Conservation (phyloP, 31 red algal genomes). For the Asparagopsis taxiformis region DNA sequence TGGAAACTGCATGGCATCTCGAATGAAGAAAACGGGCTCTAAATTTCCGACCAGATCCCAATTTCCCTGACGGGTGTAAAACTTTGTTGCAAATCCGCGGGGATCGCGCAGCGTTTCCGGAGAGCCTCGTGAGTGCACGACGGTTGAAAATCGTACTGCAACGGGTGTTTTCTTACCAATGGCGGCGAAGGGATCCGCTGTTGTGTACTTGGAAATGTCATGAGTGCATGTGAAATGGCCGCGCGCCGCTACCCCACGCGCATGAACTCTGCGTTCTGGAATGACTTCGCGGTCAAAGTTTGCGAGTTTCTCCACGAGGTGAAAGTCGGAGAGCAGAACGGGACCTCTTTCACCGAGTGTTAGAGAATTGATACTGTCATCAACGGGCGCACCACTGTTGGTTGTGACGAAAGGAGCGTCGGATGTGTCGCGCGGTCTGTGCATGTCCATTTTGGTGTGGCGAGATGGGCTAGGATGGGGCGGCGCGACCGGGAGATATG, state of each 20-base stretch:
- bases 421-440: slow-evolving; percentile 74
- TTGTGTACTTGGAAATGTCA: slow-evolving; percentile 82
- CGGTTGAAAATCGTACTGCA: slow-evolving; percentile 96
- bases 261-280: slow-evolving; percentile 95
- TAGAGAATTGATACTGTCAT: slow-evolving; percentile 82
- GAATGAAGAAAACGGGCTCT: slow-evolving; percentile 98
- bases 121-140: slow-evolving; percentile 91
- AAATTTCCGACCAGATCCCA: slow-evolving; percentile 98
- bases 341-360: slow-evolving; percentile 87
- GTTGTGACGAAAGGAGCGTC: slow-evolving; percentile 78
- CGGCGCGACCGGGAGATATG: no score
- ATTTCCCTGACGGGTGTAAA: slow-evolving; percentile 87
- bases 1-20: slow-evolving; percentile 95
- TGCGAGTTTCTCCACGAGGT: slow-evolving; percentile 95
- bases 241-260: slow-evolving; percentile 79
- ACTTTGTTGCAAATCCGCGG: slow-evolving; percentile 97
- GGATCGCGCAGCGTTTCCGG: slow-evolving; percentile 97
- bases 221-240: slow-evolving; percentile 86
- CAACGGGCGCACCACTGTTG: slow-evolving; percentile 89
- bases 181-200: slow-evolving; percentile 79
- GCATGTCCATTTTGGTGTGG: no score
- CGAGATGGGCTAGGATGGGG: no score
- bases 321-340: slow-evolving; percentile 94
- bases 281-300: slow-evolving; percentile 97
- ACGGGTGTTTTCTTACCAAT: slow-evolving; percentile 87